Conservation (phyloP, 306 rosid species). For the Lupinus albus region DNA sequence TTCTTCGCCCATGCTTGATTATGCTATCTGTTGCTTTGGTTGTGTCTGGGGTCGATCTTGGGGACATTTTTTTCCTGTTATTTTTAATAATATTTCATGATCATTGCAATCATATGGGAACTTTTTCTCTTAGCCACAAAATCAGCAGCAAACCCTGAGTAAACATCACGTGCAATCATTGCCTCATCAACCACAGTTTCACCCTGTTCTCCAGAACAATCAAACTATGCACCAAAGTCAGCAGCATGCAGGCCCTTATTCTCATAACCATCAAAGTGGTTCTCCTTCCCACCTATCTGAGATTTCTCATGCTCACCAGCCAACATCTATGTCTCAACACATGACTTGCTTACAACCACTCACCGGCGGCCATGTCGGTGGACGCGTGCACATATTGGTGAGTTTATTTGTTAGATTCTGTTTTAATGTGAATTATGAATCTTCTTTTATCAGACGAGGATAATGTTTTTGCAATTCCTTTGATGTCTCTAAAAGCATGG, state of each 20-base stretch:
- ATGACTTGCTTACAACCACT: slow-evolving; percentile 77
- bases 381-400: slow-evolving; percentile 88
- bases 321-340: slow-evolving; percentile 79
- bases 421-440: slow-evolving; percentile 11
- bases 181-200: slow-evolving; percentile 81
- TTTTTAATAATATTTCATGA: slow-evolving; percentile 18
- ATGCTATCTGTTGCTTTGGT: slow-evolving; percentile 32
- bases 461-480: slow-evolving; percentile 30
- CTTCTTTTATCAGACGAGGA: slow-evolving; percentile 9
- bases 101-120: background rate
- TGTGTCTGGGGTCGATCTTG: slow-evolving; percentile 31
- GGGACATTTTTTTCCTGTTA: background rate
- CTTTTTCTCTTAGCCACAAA: slow-evolving; percentile 55
- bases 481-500: slow-evolving; percentile 18
- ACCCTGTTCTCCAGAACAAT: slow-evolving; percentile 74
- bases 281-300: slow-evolving; percentile 76
- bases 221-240: slow-evolving; percentile 78
- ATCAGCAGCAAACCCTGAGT: slow-evolving; percentile 68
- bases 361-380: slow-evolving; percentile 73
- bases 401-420: slow-evolving; percentile 39
- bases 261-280: slow-evolving; percentile 77
- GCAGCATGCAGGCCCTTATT: slow-evolving; percentile 69
- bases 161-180: slow-evolving; percentile 77
- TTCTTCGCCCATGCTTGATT: slow-evolving; percentile 2
- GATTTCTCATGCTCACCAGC: slow-evolving; percentile 79